Evolutionary conservation across 768 basidiomycete genomes (phyloP).

Genomic region (Clitopilus hobsonii): DNA sequence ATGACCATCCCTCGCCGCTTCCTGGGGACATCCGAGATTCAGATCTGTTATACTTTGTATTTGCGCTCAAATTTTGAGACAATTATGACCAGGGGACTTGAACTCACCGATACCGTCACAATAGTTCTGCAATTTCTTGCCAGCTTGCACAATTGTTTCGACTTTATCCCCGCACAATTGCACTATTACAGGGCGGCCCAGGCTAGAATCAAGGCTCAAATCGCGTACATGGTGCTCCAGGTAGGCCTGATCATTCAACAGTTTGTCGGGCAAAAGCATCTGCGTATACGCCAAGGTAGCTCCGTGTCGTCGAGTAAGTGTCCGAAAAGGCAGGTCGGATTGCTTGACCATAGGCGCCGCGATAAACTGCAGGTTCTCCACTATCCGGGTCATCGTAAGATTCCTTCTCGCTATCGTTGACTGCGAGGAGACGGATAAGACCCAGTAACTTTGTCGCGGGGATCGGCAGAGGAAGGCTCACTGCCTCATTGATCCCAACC

Average conservation of each 20-base stretch:
- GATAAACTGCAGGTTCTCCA: conserved; percentile 20
- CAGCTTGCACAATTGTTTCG: conserved; percentile 55
- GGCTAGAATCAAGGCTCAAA: conserved; percentile 29
- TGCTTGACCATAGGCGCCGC: conserved; percentile 80
- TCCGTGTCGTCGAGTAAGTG: conserved; percentile 56
- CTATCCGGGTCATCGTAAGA: neutral
- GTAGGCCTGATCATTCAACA: conserved; percentile 62
- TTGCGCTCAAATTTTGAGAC: conserved; percentile 1
- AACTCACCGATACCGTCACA: conserved; percentile 70
- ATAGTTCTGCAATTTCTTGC: conserved; percentile 47
- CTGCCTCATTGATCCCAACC: neutral
- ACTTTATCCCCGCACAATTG: conserved; percentile 74
- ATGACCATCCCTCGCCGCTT: conserved; percentile 58
- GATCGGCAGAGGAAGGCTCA: neutral
- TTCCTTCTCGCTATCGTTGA: neutral
- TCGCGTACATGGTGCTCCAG: conserved; percentile 60
- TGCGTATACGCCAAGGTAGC: conserved; percentile 72
- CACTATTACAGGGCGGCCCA: conserved; percentile 51
- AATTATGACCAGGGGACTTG: neutral
- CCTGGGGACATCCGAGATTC: conserved; percentile 80
- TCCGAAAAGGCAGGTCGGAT: conserved; percentile 71
- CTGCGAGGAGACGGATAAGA: neutral
- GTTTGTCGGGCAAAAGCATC: conserved; percentile 63
- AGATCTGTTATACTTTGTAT: conserved; percentile 44
- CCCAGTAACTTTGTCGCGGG: neutral